Evolutionary conservation across 352 stramenopile species (phyloP), one percentile per base, ranked within the genome.

Genomic region (Paralagenidium karlingii): DNA sequence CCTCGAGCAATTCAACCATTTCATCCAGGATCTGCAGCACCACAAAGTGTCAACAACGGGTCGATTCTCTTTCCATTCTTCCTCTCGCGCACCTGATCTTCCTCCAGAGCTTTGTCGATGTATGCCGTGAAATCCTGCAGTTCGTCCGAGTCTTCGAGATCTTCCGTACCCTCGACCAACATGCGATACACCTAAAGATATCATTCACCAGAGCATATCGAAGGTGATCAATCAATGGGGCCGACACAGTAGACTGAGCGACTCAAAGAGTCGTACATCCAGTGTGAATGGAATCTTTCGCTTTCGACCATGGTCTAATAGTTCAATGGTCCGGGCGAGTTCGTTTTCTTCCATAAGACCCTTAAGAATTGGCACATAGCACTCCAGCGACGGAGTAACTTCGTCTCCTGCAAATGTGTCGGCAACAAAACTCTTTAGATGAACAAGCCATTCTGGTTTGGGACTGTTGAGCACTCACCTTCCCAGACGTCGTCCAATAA

Each of bases 61-160:
- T 36, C 30, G 20, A 6, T 6, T 8, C 7, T 18, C 31, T 8
- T n/a, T 7, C 18, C 31, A 38, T n/a, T n/a, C n/a, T n/a, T 3
- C 26, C 24, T 29, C 7, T 15, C 4, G 25, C 43, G 20, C 29
- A 80, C 65, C 58, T 78, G 76, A 57, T 64, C 67, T 34, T 82
- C 71, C 21, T 68, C 58, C 71, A 70, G 82, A 16, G 58, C 57
- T 20, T 80, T 55, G 24, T 86, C 71, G 5, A 86, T 50, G 45
- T 80, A 81, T 7, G 54, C 54, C 2, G 82, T 37, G 24, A 86
- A 56, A 22, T 77, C 63, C 21, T 79, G 55, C 34, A 64, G 67
- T 39, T 81, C 65, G 5, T 55, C 68, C 20, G 60, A 62, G 13
- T 67, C 41, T 8, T 69, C 50, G 28, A 80, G 59, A 8, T 60